Conservation (phyloP, 306 rosid genomes). For the Trifolium subterraneum region DNA sequence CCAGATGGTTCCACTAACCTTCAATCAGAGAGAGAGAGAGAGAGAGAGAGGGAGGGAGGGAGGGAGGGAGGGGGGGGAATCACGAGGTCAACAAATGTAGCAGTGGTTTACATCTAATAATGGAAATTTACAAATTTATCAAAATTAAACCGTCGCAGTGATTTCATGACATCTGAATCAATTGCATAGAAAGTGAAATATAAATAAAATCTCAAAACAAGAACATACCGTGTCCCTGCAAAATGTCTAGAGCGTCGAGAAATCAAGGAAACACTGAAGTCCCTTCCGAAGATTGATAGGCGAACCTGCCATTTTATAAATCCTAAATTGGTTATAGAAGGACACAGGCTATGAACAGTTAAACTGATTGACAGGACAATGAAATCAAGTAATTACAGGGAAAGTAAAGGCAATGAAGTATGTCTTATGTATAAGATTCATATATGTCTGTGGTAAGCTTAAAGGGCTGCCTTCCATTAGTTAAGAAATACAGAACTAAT, state of each 20-base stretch:
- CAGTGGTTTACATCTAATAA: constrained; percentile 27
- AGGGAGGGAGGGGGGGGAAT: too few species aligned
- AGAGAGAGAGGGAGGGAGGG: too few species aligned
- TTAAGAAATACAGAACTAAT: constrained; percentile 1
- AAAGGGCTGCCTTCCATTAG: neutral
- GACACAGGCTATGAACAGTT: constrained; percentile 6
- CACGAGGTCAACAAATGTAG: constrained; percentile 27
- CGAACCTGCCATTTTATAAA: constrained; percentile 63
- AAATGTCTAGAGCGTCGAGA: constrained; percentile 97
- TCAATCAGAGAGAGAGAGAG: constrained; percentile 10
- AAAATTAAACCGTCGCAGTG: constrained; percentile 11
- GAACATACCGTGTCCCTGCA: constrained; percentile 94
- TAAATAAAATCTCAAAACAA: constrained; percentile 21
- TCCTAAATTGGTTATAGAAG: constrained; percentile 31
- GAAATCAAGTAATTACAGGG: constrained; percentile 11
- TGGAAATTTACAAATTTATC: neutral
- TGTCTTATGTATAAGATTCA: neutral
- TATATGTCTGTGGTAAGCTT: neutral
- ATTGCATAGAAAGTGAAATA: constrained; percentile 20
- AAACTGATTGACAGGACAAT: constrained; percentile 31
- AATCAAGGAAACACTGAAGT: constrained; percentile 80
- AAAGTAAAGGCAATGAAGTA: neutral
- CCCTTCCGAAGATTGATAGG: constrained; percentile 89
- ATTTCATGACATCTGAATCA: constrained; percentile 34
- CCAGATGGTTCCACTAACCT: constrained; percentile 24